Evolutionary conservation across 306 rosid species (phyloP).

Genomic region (Glycine soja): DNA sequence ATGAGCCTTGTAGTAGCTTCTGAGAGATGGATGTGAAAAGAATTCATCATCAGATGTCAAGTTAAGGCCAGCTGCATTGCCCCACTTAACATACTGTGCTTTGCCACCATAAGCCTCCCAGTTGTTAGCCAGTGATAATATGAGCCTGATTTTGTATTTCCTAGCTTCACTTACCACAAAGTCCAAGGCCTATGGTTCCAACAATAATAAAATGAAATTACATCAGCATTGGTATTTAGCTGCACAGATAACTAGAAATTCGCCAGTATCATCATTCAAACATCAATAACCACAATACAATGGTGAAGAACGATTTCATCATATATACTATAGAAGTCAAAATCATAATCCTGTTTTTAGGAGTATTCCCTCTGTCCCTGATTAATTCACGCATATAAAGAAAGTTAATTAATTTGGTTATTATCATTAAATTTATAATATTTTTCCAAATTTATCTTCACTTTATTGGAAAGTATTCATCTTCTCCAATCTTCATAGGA

Average conservation of each 20-base stretch:
- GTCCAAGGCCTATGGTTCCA: conserved; percentile 74
- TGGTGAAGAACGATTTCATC: too few species aligned
- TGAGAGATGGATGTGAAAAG: conserved; percentile 84
- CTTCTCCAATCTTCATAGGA: too few species aligned
- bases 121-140: conserved; percentile 82
- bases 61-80: conserved; percentile 85
- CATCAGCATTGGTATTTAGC: conserved; percentile 22
- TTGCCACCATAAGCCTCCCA: conserved; percentile 99
- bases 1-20: conserved; percentile 83
- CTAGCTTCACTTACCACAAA: conserved; percentile 90
- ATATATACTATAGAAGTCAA: too few species aligned
- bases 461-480: too few species aligned
- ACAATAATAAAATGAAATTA: conserved; percentile 1
- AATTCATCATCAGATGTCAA: conserved; percentile 87
- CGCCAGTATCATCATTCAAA: conserved; percentile 4
- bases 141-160: conserved; percentile 84
- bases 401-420: too few species aligned
- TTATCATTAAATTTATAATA: too few species aligned
- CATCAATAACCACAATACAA: too few species aligned
- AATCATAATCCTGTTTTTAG: background rate
- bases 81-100: conserved; percentile 94
- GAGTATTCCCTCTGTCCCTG: background rate
- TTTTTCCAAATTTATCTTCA: too few species aligned
- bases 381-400: too few species aligned
- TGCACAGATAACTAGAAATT: background rate